Conservation (phyloP, 2,329 filamentous ascomycete species). For the Penicillium sp. region DNA sequence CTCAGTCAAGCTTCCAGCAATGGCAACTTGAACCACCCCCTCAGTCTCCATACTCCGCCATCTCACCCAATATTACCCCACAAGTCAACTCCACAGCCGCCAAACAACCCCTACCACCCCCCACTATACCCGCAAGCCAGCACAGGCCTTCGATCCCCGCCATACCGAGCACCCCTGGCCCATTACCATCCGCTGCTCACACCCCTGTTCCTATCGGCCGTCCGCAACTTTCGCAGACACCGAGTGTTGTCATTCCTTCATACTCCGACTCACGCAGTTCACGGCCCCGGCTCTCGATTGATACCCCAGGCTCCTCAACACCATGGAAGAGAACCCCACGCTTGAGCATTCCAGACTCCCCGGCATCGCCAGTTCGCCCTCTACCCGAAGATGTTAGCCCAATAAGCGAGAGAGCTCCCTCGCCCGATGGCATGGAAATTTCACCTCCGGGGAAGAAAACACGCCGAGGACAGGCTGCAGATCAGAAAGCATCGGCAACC, state of each 20-base stretch:
- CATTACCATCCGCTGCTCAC: conserved; percentile 18
- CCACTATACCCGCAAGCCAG: conserved; percentile 17
- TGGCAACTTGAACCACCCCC: conserved; percentile 36
- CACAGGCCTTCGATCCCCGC: conserved; percentile 17
- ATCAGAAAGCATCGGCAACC: conserved; percentile 17
- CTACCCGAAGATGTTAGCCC: conserved; percentile 47
- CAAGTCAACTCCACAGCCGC: conserved; percentile 14
- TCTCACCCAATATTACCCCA: conserved; percentile 22
- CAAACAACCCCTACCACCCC: conserved; percentile 20
- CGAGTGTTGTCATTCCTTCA: conserved; percentile 26
- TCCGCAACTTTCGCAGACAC: conserved; percentile 29
- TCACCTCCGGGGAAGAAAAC: conserved; percentile 27
- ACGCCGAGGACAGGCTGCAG: conserved; percentile 23
- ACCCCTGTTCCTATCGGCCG: conserved; percentile 26
- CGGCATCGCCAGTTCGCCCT: conserved; percentile 42
- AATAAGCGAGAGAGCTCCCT: conserved; percentile 45
- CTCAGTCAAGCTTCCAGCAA: conserved; percentile 38
- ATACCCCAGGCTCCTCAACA: conserved; percentile 42
- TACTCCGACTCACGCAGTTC: conserved; percentile 27
- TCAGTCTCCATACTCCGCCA: conserved; percentile 30
- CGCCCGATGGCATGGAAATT: conserved; percentile 33
- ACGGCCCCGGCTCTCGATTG: conserved; percentile 37
- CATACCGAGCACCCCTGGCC: conserved; percentile 30
- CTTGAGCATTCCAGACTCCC: conserved; percentile 35
- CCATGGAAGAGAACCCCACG: conserved; percentile 45